Conservation (phyloP, 306 rosid genomes). For the Casuarina cunninghamiana region DNA sequence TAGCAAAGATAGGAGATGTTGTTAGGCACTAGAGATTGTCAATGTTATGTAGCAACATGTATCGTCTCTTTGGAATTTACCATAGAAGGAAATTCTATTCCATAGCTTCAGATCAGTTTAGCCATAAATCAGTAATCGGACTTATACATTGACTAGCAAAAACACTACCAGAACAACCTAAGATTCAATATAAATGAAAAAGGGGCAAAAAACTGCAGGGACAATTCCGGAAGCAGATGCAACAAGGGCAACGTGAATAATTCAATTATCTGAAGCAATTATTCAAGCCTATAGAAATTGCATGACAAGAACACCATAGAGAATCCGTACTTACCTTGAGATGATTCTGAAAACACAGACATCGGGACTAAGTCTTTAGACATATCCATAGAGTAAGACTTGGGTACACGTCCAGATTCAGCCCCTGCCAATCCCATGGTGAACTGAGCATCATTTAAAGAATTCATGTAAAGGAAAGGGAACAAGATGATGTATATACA, state of each 20-base stretch:
- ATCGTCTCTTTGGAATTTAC: not conserved
- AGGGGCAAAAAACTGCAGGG: conserved; percentile 1
- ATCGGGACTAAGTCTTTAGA: conserved; percentile 62
- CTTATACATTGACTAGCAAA: not conserved
- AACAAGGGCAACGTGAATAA: conserved; percentile 7
- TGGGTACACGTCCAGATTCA: conserved; percentile 58
- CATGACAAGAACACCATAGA: not conserved
- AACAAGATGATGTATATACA: conserved; percentile 5
- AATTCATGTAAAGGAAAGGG: conserved; percentile 27
- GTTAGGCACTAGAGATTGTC: not conserved
- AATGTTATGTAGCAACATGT: not conserved
- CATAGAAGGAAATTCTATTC: not conserved
- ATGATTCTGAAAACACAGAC: conserved; percentile 79
- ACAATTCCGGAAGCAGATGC: conserved; percentile 8
- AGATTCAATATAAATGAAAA: not conserved
- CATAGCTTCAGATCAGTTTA: not conserved
- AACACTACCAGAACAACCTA: not conserved
- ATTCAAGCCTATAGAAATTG: conserved; percentile 3
- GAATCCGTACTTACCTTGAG: conserved; percentile 51
- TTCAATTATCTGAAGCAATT: conserved; percentile 6
- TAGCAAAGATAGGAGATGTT: not conserved
- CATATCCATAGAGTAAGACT: conserved; percentile 65
- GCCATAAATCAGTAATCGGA: not conserved
- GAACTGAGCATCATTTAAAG: conserved; percentile 53
- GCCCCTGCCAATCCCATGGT: conserved; percentile 84